Evolutionary conservation across 2,329 filamentous ascomycete species (phyloP).

Genomic region (Paecilomyces sp.): DNA sequence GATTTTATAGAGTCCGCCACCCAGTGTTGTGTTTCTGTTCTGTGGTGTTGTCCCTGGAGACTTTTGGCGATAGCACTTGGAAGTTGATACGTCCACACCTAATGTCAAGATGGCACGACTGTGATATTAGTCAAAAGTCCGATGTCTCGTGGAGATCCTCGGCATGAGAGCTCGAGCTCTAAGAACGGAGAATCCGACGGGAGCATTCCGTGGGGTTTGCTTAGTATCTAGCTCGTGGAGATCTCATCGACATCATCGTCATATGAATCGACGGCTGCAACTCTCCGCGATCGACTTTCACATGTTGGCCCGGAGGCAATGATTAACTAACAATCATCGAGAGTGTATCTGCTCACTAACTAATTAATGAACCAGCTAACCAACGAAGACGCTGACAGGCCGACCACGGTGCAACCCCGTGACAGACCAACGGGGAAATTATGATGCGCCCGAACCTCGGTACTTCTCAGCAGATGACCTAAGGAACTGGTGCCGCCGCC

Average conservation of each 20-base stretch:
- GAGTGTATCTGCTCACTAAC: too few relatives aligned
- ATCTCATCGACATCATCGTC: not conserved
- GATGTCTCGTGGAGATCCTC: not conserved
- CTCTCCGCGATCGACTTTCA: not conserved
- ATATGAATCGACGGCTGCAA: not conserved
- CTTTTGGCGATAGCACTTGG: too few relatives aligned
- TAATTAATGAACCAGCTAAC: too few relatives aligned
- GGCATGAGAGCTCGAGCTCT: not conserved
- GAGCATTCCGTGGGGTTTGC: not conserved
- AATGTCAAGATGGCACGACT: too few relatives aligned
- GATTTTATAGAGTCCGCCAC: too few relatives aligned
- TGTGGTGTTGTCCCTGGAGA: too few relatives aligned
- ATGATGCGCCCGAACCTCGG: not conserved
- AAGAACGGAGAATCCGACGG: not conserved
- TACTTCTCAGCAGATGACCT: not conserved
- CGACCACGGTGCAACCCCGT: constrained; percentile 31
- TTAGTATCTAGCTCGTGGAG: not conserved
- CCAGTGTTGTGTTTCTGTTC: too few relatives aligned
- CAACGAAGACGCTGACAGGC: too few relatives aligned
- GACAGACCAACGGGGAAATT: constrained; percentile 23
- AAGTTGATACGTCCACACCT: too few relatives aligned
- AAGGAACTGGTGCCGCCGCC: not conserved
- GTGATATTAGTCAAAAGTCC: too few relatives aligned
- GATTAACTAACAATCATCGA: too few relatives aligned
- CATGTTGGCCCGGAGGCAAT: not conserved